Evolutionary conservation across 805 yeast genomes (phyloP).

Genomic region (Candida insectorum): DNA sequence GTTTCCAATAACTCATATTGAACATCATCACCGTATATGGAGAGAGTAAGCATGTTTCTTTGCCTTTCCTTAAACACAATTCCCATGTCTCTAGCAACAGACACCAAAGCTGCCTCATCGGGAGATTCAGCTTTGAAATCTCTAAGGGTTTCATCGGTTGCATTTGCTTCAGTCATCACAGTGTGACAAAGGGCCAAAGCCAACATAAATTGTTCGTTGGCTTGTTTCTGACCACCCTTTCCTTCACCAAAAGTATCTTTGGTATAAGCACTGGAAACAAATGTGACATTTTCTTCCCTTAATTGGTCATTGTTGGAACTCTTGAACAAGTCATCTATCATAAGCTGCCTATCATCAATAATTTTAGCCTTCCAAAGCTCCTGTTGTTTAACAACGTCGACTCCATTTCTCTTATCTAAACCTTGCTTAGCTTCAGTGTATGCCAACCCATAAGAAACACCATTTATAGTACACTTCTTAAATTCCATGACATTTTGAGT

Average conservation of each 20-base stretch:
- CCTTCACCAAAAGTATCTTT: slow-evolving; percentile 44
- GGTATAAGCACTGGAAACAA: slow-evolving; percentile 57
- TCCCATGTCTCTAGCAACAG: slow-evolving; percentile 72
- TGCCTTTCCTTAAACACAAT: slow-evolving; percentile 55
- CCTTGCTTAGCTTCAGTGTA: slow-evolving; percentile 84
- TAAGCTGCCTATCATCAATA: slow-evolving; percentile 52
- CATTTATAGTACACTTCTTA: slow-evolving; percentile 75
- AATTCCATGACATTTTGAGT: slow-evolving; percentile 86
- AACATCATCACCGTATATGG: slow-evolving; percentile 42
- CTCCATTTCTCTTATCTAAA: slow-evolving; percentile 70
- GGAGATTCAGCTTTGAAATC: slow-evolving; percentile 78
- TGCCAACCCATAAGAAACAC: slow-evolving; percentile 70
- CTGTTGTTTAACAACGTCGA: slow-evolving; percentile 65
- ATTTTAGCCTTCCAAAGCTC: slow-evolving; percentile 51
- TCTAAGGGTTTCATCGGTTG: slow-evolving; percentile 36
- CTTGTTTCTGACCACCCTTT: slow-evolving; percentile 35
- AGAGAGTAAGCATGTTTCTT: slow-evolving; percentile 44
- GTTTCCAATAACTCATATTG: slow-evolving; percentile 51
- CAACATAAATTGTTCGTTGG: slow-evolving; percentile 57
- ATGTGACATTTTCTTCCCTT: slow-evolving; percentile 51
- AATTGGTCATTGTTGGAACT: slow-evolving; percentile 44
- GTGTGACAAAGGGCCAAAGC: slow-evolving; percentile 74
- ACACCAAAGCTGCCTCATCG: slow-evolving; percentile 78
- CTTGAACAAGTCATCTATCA: slow-evolving; percentile 50
- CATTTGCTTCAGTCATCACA: slow-evolving; percentile 57